phyloP scores from a whole-genome alignment of 768 basidiomycete genomes.

The Lentinus tigrinus region DNA sequence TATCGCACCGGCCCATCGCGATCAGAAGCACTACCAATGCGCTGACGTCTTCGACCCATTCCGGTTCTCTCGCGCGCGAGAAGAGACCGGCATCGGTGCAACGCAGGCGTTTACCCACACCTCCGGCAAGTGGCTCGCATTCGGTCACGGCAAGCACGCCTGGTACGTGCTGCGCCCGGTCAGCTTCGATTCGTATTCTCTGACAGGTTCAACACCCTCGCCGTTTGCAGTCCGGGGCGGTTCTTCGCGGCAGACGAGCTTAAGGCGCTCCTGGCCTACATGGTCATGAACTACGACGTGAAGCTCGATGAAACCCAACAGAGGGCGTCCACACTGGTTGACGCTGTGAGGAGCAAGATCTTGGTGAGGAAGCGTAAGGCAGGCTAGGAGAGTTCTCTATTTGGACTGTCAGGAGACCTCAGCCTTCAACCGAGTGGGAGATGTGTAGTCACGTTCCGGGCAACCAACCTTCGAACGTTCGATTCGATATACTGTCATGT shows the following conservation, averaged over 20 bases:
- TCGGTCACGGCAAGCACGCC: constrained; percentile 18
- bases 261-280: constrained; percentile 32
- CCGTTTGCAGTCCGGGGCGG: constrained; percentile 29
- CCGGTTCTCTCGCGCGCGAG: constrained; percentile 33
- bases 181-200: neutral
- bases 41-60: constrained; percentile 41
- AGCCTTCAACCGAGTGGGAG: too few species aligned
- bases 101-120: constrained; percentile 15
- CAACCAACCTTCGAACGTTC: too few species aligned
- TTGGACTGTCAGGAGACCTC: too few species aligned
- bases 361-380: too few species aligned
- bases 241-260: constrained; percentile 33
- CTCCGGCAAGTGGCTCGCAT: constrained; percentile 7
- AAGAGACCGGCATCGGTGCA: constrained; percentile 17
- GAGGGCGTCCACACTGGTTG: too few species aligned
- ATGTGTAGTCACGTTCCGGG: too few species aligned
- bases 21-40: constrained; percentile 31
- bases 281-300: constrained; percentile 32
- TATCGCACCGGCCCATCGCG: constrained; percentile 29
- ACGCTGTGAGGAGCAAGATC: too few species aligned
- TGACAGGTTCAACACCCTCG: neutral
- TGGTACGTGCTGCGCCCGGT: constrained; percentile 7
- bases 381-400: too few species aligned
- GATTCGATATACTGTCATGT: too few species aligned
- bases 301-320: constrained; percentile 12